These are phyloP conservation scores for Bruguiera hainesii DNA, from an alignment of 441 rosid species.

Conservation along the genomic window DNA sequence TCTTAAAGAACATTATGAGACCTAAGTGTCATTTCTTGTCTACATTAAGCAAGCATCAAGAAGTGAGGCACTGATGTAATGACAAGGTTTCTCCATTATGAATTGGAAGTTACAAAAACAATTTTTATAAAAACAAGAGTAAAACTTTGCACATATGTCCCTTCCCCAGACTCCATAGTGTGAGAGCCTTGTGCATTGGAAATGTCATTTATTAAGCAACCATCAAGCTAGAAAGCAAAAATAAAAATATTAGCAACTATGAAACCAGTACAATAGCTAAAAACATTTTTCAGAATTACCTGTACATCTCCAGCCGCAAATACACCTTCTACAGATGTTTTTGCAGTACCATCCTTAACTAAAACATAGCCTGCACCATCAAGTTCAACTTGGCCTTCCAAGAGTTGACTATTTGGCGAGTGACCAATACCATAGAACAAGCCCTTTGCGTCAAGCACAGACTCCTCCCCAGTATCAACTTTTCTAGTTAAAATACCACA, in stretches of 20 bases:
- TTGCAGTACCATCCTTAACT: constrained; percentile 71
- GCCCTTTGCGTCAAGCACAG: constrained; percentile 89
- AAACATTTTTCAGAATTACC: constrained; percentile 39
- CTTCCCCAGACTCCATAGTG: no score
- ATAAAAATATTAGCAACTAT: background rate
- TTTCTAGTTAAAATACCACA: constrained; percentile 79
- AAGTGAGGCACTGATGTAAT: no score
- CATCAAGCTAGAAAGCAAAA: background rate
- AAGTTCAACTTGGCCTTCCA: constrained; percentile 94
- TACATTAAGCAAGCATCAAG: no score
- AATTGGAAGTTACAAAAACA: no score
- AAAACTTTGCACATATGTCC: no score
- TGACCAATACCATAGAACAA: constrained; percentile 98
- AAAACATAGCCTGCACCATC: constrained; percentile 77
- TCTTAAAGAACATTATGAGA: background rate
- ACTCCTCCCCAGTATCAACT: constrained; percentile 79
- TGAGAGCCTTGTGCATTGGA: no score
- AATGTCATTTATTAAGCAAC: no score
- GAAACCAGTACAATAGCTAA: constrained; percentile 5
- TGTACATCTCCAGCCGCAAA: constrained; percentile 99
- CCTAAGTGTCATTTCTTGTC: no score
- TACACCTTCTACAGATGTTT: constrained; percentile 87
- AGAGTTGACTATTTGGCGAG: constrained; percentile 80
- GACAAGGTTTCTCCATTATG: no score
- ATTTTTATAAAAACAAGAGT: no score